Conservation (phyloP, 139 green algal genomes). For the Trebouxia sp. region DNA sequence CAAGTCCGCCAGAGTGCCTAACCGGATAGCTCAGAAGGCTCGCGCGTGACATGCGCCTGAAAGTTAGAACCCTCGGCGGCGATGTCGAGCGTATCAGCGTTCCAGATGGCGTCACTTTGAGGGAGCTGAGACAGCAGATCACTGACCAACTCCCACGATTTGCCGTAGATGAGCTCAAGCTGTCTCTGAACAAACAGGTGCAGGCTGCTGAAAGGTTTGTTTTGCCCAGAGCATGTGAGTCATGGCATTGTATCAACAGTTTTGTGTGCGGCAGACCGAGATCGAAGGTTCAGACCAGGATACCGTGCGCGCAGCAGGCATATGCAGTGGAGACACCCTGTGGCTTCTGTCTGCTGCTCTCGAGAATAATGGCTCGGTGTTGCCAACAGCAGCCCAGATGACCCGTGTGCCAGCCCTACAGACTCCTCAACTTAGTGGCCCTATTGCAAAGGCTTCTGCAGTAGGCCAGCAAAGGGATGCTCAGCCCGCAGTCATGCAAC, state of each 20-base stretch:
- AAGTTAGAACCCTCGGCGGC: not conserved
- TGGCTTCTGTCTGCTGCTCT: conserved; percentile 29
- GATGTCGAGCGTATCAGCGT: not conserved
- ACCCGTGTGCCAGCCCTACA: too few species aligned
- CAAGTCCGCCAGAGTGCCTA: too few species aligned
- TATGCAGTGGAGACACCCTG: conserved; percentile 47
- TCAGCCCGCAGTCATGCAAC: too few species aligned
- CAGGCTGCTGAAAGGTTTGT: not conserved
- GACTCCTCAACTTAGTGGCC: too few species aligned
- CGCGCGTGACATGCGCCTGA: not conserved
- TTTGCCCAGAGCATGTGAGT: not conserved
- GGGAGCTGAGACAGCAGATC: not conserved
- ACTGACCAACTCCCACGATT: not conserved
- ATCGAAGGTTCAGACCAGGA: not conserved
- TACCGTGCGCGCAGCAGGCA: not conserved
- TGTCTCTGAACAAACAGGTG: conserved; percentile 17
- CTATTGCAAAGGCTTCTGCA: too few species aligned
- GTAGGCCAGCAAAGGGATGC: too few species aligned
- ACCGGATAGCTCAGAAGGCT: too few species aligned
- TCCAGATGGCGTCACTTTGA: not conserved
- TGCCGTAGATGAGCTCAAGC: not conserved
- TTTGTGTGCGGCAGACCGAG: too few species aligned
- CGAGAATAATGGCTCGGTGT: too few species aligned
- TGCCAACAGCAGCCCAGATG: too few species aligned
- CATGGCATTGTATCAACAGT: not conserved